Base-by-base conservation (phyloP, 148 eudicot genomes). In the Persicaria tinctoria region DNA sequence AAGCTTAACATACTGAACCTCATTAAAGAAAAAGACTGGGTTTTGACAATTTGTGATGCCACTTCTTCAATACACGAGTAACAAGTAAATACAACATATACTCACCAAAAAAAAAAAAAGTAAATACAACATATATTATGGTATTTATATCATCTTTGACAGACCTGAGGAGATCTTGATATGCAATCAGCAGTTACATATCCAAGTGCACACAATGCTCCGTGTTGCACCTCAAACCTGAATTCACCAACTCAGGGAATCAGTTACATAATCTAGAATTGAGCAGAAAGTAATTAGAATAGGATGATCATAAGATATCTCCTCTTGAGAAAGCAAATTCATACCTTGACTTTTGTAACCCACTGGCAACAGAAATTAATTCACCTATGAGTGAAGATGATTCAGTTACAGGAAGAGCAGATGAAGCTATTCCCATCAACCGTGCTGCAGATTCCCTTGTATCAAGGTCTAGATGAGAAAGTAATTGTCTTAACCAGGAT, bases 141-240 rank as follows among this genome's bases (percentile, higher is more conserved):
- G 10, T 5, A 41, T 4, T 41, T 41, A 60, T 60, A 20, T 27
- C 17, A 66, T 66, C 47, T n/a, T 44, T 44, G 77, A 78, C 86
- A 79, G 79, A 94, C 98, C 87, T 82, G 78, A 79, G 85, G 78
- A 72, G 80, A 79, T 74, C 86, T 87, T 80, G 84, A 83, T 83
- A 88, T 62, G 78, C 82, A 86, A 75, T 91, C 96, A 59, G 98
- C 96, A 73, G 88, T 83, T 72, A 90, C 84, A 83, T 87, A 94
- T 78, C 98, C 98, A 71, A 94, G 78, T 23, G 93, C 91, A 84
- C 93, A 88, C 72, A 94, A 74, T 72, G 85, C 76, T 47, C 98
- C 98, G 72, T 91, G 98, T 80, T 84, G 96, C 77, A 81, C 78
- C 86, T 94, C 98, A 81, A 91, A 94, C 86, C 98, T 93, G 83